phyloP scores from a whole-genome alignment of 106 monocot genomes.

The Ottelia alismoides region DNA sequence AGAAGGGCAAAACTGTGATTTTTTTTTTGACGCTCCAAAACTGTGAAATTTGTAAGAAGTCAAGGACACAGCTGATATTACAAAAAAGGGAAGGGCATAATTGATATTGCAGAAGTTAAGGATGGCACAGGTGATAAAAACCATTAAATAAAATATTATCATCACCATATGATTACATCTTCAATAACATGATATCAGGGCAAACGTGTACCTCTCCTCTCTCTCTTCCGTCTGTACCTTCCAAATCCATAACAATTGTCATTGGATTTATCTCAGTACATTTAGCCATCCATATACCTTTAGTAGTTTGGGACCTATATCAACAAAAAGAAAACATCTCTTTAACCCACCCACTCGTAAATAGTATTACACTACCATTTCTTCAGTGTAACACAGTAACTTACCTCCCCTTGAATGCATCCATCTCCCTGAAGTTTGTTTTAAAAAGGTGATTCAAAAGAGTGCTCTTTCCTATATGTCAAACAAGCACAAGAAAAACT shows the following conservation, averaged over 20 bases:
- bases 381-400: slow-evolving; percentile 6
- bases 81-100: no score
- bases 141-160: slow-evolving; percentile 3
- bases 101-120: not conserved
- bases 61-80: no score
- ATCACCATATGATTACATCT: slow-evolving; percentile 6
- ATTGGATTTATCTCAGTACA: slow-evolving; percentile 69
- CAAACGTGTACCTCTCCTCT: slow-evolving; percentile 62
- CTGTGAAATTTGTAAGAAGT: no score
- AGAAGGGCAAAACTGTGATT: no score
- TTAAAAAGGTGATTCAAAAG: slow-evolving; percentile 84
- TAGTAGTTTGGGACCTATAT: slow-evolving; percentile 85
- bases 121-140: not conserved
- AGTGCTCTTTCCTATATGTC: slow-evolving; percentile 78
- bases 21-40: no score
- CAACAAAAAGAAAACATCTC: not conserved
- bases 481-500: slow-evolving; percentile 3
- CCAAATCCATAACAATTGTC: slow-evolving; percentile 95
- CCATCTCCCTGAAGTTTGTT: slow-evolving; percentile 92
- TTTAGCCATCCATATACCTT: slow-evolving; percentile 89
- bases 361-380: not conserved
- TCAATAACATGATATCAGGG: not conserved
- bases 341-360: not conserved
- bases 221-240: slow-evolving; percentile 95
- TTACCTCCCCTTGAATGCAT: slow-evolving; percentile 85